Conservation (phyloP, 495 filamentous ascomycete genomes). For the Daldinia concentrica region DNA sequence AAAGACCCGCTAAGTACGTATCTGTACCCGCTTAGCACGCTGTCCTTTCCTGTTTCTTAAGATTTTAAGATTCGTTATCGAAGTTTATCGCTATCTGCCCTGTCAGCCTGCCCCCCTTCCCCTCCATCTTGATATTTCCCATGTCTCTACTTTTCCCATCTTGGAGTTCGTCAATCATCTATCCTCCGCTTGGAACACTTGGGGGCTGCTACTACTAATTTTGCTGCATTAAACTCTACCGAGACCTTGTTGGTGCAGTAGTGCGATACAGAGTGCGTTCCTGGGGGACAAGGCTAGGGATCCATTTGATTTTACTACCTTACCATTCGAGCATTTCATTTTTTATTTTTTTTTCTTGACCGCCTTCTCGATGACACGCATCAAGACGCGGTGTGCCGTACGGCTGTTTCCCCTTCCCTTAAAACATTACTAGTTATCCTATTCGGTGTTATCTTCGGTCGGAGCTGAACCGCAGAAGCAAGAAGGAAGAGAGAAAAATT, state of each 20-base stretch:
- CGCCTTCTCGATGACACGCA: slow-evolving; percentile 43
- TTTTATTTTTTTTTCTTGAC: slow-evolving; percentile 44
- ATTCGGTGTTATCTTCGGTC: slow-evolving; percentile 39
- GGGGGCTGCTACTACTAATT: slow-evolving; percentile 16
- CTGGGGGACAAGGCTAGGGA: slow-evolving; percentile 13
- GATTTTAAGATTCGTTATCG: neutral
- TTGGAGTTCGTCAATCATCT: slow-evolving; percentile 12
- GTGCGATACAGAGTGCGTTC: slow-evolving; percentile 27
- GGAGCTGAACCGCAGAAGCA: slow-evolving; percentile 16
- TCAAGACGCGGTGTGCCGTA: slow-evolving; percentile 37
- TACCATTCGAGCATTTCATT: slow-evolving; percentile 34
- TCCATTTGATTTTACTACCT: slow-evolving; percentile 8
- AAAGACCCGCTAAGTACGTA: slow-evolving; percentile 11
- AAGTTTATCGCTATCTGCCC: slow-evolving; percentile 1
- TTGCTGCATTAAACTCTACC: slow-evolving; percentile 19
- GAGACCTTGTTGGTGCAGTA: slow-evolving; percentile 37
- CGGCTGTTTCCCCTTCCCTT: slow-evolving; percentile 6
- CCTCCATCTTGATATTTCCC: slow-evolving; percentile 9
- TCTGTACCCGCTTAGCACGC: neutral
- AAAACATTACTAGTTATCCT: slow-evolving; percentile 17
- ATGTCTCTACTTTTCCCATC: slow-evolving; percentile 26
- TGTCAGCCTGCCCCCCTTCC: neutral
- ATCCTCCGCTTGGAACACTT: slow-evolving; percentile 9
- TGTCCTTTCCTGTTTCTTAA: slow-evolving; percentile 3
- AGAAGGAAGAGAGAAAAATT: slow-evolving; percentile 27